Evolutionary conservation across 352 stramenopile genomes (phyloP).

Genomic region (Albugo laibachii): DNA sequence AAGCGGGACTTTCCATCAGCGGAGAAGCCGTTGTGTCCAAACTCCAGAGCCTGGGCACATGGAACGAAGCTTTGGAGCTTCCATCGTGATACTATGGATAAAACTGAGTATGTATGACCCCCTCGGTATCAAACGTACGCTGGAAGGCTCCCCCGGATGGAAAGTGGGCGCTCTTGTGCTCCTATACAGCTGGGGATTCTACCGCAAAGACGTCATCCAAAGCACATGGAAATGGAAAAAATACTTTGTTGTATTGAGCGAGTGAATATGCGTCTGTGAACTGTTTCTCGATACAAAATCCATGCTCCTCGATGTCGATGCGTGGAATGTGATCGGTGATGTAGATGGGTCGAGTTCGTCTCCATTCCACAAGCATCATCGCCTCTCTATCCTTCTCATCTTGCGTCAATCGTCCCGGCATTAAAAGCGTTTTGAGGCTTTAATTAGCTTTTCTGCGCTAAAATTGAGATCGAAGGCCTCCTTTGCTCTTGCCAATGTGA

Average conservation of each 20-base stretch:
- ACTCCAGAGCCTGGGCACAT: too few relatives aligned
- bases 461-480: slow-evolving; percentile 55
- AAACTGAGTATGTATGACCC: too few relatives aligned
- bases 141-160: not conserved
- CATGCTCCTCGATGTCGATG: slow-evolving; percentile 36
- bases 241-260: slow-evolving; percentile 69
- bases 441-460: slow-evolving; percentile 10
- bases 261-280: slow-evolving; percentile 53
- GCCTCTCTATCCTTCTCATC: too few relatives aligned
- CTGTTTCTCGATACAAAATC: slow-evolving; percentile 51
- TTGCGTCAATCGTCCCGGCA: too few relatives aligned
- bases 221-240: not conserved
- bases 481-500: slow-evolving; percentile 70
- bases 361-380: too few relatives aligned
- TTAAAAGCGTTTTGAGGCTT: not conserved
- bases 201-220: not conserved
- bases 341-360: too few relatives aligned
- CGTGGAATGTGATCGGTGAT: slow-evolving; percentile 19
- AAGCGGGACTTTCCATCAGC: too few relatives aligned
- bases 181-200: slow-evolving; percentile 62
- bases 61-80: too few relatives aligned
- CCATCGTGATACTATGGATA: too few relatives aligned
- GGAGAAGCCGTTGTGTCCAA: too few relatives aligned
- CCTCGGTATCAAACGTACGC: too few relatives aligned
- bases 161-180: not conserved